Base-by-base conservation (phyloP, 2,329 filamentous ascomycete species). In the Aspergillus amoenus region DNA sequence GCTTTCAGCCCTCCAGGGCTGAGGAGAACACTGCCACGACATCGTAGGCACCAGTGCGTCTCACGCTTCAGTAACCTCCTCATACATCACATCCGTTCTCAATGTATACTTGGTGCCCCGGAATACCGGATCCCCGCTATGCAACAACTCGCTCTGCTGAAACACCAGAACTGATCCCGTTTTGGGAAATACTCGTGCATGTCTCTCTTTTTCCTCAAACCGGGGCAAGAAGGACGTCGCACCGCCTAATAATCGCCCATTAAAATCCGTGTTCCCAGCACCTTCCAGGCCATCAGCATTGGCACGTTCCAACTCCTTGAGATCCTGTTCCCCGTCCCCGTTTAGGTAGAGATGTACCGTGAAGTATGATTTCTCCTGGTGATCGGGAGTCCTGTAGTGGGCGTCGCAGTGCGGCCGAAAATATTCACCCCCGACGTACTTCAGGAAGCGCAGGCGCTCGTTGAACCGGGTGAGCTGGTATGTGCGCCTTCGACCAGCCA, bases 351-450 rank as follows among this genome's bases (percentile, higher is more conserved):
- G 62, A 58, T 86, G 83, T 30, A 86, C 65, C 0, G 83, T 85
- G 61, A 79, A 83, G 50, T 79, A 80, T 1, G 81, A 81, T 12
- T 72, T 68, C 68, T 84, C 78, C 18, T 70, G 75, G 7, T 77
- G 73, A 52, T 84, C 81, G 0, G 81, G 79, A 15, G 84, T 86
- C 49, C 76, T 76, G 64, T 88, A 93, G 0, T 76, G 65, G 0
- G 83, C 85, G 67, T 93, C 90, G 62, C 82, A 86, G 68, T 93
- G 90, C 4, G 86, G 80, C 59, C 81, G 82, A 66, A 95, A 94
- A 68, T 87, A 93, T 65, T 92, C 86, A 0, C 89, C 89, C 0
- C 79, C 74, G 0, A 80, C 80, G 69, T 94, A 94, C 66, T 84
- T 87, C 50, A 95, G 75, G 65, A 93, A 93, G 27, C 91, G 78